phyloP scores from a whole-genome alignment of 225 moss, liverwort and hornwort genomes.

The Marchantia paleacea region DNA sequence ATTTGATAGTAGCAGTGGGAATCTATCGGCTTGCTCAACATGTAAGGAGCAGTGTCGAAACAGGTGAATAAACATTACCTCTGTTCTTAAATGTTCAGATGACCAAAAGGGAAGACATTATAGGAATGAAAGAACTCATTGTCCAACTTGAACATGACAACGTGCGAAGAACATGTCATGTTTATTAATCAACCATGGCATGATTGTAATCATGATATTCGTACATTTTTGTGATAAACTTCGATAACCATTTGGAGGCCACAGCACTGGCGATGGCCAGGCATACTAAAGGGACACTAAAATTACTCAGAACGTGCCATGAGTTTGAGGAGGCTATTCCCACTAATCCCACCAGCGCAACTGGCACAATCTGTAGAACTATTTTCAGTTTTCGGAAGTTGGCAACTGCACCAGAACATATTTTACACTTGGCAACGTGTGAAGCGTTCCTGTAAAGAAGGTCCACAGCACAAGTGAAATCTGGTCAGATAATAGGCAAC shows the following conservation, averaged over 20 bases:
- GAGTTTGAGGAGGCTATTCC: not conserved
- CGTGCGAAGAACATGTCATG: too few species aligned
- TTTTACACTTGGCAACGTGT: constrained; percentile 13
- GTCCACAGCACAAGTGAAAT: constrained; percentile 35
- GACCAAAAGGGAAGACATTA: too few species aligned
- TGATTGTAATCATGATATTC: constrained; percentile 80
- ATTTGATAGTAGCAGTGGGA: not conserved
- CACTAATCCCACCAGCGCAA: constrained; percentile 1
- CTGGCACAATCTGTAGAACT: constrained; percentile 14
- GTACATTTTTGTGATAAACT: constrained; percentile 54
- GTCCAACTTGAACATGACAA: not conserved
- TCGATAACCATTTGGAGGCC: constrained; percentile 42
- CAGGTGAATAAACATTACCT: not conserved
- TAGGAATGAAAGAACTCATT: too few species aligned
- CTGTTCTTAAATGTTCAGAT: not conserved
- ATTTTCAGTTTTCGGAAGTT: constrained; percentile 4
- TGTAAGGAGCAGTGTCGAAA: not conserved
- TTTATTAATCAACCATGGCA: constrained; percentile 53
- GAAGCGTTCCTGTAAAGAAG: not conserved
- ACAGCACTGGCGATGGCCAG: constrained; percentile 12
- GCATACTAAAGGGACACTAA: constrained; percentile 19
- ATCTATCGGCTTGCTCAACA: too few species aligned
- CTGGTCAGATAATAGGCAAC: constrained; percentile 49
- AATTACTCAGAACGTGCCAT: constrained; percentile 2
- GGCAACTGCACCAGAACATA: constrained; percentile 26